phyloP scores from a whole-genome alignment of 2,329 filamentous ascomycete genomes.

The Talaromyces atroroseus region DNA sequence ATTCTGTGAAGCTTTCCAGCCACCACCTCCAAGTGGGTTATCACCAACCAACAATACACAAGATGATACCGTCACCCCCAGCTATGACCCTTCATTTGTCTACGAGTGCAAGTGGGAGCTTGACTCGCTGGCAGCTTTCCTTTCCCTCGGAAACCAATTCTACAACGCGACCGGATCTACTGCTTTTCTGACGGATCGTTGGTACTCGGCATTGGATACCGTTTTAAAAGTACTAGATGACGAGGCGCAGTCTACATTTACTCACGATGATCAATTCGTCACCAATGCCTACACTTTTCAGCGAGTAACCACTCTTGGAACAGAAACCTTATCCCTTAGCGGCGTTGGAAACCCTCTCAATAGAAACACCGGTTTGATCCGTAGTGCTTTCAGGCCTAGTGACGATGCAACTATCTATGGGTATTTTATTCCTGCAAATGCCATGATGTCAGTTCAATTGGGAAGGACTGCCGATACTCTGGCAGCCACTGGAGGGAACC shows the following conservation, averaged over 20 bases:
- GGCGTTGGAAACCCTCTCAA: constrained; percentile 92
- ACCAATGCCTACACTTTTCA: constrained; percentile 84
- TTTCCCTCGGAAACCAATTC: constrained; percentile 81
- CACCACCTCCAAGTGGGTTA: constrained; percentile 76
- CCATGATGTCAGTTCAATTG: constrained; percentile 90
- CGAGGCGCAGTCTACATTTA: constrained; percentile 77
- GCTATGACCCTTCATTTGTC: constrained; percentile 75
- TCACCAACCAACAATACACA: constrained; percentile 70
- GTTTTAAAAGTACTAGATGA: constrained; percentile 68
- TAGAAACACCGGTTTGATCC: constrained; percentile 73
- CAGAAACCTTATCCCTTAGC: constrained; percentile 77
- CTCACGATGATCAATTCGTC: constrained; percentile 59
- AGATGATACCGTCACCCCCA: constrained; percentile 76
- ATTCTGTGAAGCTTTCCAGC: constrained; percentile 98
- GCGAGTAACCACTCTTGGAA: constrained; percentile 71
- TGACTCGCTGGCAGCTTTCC: constrained; percentile 88
- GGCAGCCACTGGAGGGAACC: constrained; percentile 51
- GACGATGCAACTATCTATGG: constrained; percentile 93
- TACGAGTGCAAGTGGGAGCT: constrained; percentile 99
- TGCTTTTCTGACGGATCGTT: constrained; percentile 72
- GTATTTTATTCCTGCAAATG: constrained; percentile 92
- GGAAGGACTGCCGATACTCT: constrained; percentile 67
- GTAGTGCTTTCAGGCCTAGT: constrained; percentile 88
- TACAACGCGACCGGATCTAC: constrained; percentile 71
- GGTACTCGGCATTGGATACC: constrained; percentile 70